Evolutionary conservation across 805 yeast species (phyloP), one percentile per base, ranked within the genome.

Genomic region (Blastobotrys attinorum): DNA sequence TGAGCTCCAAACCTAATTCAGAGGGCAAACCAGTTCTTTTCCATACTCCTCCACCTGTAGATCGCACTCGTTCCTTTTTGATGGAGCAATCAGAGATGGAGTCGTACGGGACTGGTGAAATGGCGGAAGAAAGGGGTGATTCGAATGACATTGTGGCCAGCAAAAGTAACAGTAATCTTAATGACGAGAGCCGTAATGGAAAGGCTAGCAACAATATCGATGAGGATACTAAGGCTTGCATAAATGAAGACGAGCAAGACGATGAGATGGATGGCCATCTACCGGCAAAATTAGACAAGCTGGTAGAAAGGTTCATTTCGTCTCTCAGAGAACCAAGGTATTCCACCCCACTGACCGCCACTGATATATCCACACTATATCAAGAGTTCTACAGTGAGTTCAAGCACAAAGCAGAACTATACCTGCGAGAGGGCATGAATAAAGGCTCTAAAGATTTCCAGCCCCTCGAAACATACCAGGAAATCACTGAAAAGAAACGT

Each of bases 351-450:
- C 50, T 69, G 32, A 53, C 61, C 3, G 61, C 64, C 3, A 63
- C 62, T 32, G 67, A 63, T 39, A 57, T 69, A n/a, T 49, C 69
- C 3, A 54, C 55, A 43, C 51, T 68, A 20, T 68, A 64, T 46
- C 72, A 67, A 52, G 62, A 61, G 32, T 68, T 69, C 47, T 68
- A 68, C 43, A 42, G 34, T 13, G 49, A 58, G 31, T 56, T 62
- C 34, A 56, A 57, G 21, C 47, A 45, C 18, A 49, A 57, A 39
- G 58, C 62, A 5, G 55, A 56, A 18, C 51, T 49, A 3, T 51
- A 51, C 41, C 27, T 41, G 15, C 29, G 18, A 18, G 39, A 37
- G 6, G 22, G 27, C 3, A 22, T 25, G 4, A 31, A 46, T 10
- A 39, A 53, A 2, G 47, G 50, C 13, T 35, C 53, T 15, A 50